A percentile compares a stretch with the other conserved stretches of the same genome.
These are phyloP conservation scores for Gossypium australe DNA, from an alignment of 345 rosid genomes.

Conservation along the genomic window DNA sequence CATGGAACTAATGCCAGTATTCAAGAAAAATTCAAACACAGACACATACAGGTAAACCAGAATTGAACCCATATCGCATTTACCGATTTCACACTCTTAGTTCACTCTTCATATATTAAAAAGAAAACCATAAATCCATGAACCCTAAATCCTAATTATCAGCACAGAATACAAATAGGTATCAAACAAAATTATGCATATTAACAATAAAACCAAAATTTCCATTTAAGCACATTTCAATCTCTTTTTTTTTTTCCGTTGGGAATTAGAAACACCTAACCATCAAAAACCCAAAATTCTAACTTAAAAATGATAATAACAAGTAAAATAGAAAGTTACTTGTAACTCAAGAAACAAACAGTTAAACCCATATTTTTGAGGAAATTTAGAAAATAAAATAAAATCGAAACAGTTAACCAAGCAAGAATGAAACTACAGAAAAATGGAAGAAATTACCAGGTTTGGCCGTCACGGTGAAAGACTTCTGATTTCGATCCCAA, in stretches of 20 bases:
- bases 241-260: background rate
- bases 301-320: background rate
- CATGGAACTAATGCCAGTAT: background rate
- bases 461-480: conserved; percentile 59
- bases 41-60: background rate
- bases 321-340: background rate
- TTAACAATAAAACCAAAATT: background rate
- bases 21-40: background rate
- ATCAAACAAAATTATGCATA: background rate
- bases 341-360: conserved; percentile 1
- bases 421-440: background rate
- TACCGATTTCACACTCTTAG: background rate
- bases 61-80: background rate
- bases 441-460: conserved; percentile 46
- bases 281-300: background rate
- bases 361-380: conserved; percentile 4
- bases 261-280: background rate
- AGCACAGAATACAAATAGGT: background rate
- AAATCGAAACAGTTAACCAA: background rate
- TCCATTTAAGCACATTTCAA: background rate
- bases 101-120: background rate
- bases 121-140: background rate
- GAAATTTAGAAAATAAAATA: background rate
- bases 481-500: conserved; percentile 88
- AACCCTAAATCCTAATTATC: background rate